These are phyloP conservation scores for Alliaria petiolata DNA, from an alignment of 345 rosid species.

Conservation along the genomic window DNA sequence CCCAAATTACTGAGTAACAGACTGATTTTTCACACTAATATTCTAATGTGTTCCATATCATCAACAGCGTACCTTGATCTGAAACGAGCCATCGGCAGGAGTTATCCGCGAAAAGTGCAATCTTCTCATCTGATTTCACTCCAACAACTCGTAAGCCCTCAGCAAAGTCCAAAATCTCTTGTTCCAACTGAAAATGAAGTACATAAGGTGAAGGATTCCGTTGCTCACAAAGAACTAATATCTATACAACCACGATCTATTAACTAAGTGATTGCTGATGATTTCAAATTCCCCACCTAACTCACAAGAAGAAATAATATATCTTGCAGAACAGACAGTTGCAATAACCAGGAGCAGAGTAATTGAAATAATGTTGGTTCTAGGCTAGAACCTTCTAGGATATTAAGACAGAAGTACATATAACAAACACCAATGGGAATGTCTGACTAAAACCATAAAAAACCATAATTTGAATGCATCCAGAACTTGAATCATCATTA, in stretches of 20 bases:
- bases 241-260: not conserved
- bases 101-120: conserved; percentile 92
- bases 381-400: no score
- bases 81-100: conserved; percentile 91
- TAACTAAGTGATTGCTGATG: no score
- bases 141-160: conserved; percentile 84
- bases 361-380: not conserved
- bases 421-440: not conserved
- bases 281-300: no score
- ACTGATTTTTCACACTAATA: not conserved
- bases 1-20: not conserved
- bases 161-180: conserved; percentile 71
- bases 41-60: not conserved
- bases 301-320: no score
- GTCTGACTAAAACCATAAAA: no score
- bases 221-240: not conserved
- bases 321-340: no score
- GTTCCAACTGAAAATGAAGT: conserved; percentile 64
- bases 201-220: conserved; percentile 2
- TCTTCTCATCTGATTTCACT: conserved; percentile 71
- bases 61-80: conserved; percentile 67
- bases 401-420: not conserved
- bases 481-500: not conserved
- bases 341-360: not conserved
- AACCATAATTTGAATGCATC: not conserved